Evolutionary conservation across 306 rosid species (phyloP).

Genomic region (Vachellia collinsii): DNA sequence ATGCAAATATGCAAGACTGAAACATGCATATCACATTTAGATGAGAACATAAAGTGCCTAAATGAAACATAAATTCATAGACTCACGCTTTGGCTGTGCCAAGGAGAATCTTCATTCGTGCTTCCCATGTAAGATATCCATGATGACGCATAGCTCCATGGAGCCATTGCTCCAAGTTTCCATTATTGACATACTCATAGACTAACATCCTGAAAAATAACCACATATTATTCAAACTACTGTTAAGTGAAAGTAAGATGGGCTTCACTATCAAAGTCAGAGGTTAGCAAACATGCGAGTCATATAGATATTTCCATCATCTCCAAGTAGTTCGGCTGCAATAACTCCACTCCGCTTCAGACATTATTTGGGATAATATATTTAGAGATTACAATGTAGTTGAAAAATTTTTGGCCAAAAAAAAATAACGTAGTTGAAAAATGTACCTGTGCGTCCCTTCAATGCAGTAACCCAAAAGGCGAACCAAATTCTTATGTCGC

Average conservation of each 20-base stretch:
- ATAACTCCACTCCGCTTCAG: neutral
- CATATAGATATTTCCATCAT: neutral
- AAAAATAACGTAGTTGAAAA: neutral
- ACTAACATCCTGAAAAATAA: constrained; percentile 73
- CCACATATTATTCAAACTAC: neutral
- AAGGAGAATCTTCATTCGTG: constrained; percentile 83
- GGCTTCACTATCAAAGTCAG: constrained; percentile 17
- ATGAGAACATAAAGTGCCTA: constrained; percentile 27
- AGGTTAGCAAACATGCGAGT: neutral
- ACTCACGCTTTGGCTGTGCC: constrained; percentile 99
- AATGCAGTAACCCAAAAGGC: constrained; percentile 87
- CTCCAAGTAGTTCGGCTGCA: constrained; percentile 2
- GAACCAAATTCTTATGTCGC: constrained; percentile 93
- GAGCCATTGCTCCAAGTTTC: constrained; percentile 97
- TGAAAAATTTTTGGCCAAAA: constrained; percentile 8
- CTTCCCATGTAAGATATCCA: constrained; percentile 98
- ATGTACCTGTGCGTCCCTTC: constrained; percentile 91
- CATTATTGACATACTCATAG: constrained; percentile 91
- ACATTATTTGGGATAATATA: constrained; percentile 19
- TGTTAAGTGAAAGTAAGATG: neutral
- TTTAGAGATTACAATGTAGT: neutral
- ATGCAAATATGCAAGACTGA: constrained; percentile 87
- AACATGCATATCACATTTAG: constrained; percentile 41
- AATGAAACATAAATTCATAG: constrained; percentile 27
- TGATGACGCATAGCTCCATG: constrained; percentile 97